Evolutionary conservation across 1,139 yeast species (phyloP).

Genomic region (Saccharomyces hybrid): DNA sequence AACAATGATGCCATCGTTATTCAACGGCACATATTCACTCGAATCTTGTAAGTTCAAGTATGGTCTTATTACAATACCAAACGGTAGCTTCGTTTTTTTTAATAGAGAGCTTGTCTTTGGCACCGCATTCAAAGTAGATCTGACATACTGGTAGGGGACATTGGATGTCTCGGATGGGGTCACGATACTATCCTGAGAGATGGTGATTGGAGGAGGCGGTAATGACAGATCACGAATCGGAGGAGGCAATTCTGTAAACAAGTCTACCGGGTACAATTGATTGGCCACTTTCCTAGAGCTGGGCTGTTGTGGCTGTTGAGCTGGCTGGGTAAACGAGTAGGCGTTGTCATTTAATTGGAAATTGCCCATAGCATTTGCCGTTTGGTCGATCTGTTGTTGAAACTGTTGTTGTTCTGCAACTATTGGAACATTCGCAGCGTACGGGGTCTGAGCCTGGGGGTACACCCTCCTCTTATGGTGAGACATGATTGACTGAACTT

Average conservation of each 20-base stretch:
- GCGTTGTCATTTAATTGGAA: slow-evolving; percentile 5
- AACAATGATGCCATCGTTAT: slow-evolving; percentile 67
- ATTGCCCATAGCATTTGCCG: slow-evolving; percentile 22
- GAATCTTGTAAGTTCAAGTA: slow-evolving; percentile 67
- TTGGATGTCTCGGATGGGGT: slow-evolving; percentile 52
- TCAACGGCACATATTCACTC: slow-evolving; percentile 64
- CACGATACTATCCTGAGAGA: slow-evolving; percentile 52
- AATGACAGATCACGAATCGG: slow-evolving; percentile 75
- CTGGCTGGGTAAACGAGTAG: slow-evolving; percentile 9
- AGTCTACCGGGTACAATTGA: slow-evolving; percentile 79
- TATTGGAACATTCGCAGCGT: slow-evolving; percentile 1
- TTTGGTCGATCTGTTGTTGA: slow-evolving; percentile 28
- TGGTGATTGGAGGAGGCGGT: slow-evolving; percentile 89
- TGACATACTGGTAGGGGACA: slow-evolving; percentile 65
- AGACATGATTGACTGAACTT: slow-evolving; percentile 26
- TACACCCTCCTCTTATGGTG: slow-evolving; percentile 36
- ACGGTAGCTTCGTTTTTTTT: slow-evolving; percentile 85
- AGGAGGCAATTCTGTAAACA: slow-evolving; percentile 76
- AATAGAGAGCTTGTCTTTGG: slow-evolving; percentile 67
- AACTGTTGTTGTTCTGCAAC: slow-evolving; percentile 27
- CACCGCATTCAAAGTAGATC: slow-evolving; percentile 82
- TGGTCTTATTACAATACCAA: slow-evolving; percentile 89
- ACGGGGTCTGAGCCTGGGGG: slow-evolving; percentile 35
- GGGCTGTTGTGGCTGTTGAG: slow-evolving; percentile 10
- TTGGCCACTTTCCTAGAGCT: slow-evolving; percentile 33